Evolutionary conservation across 1,284 basidiomycete genomes (phyloP).

Genomic region (Moesziomyces globuligerus): DNA sequence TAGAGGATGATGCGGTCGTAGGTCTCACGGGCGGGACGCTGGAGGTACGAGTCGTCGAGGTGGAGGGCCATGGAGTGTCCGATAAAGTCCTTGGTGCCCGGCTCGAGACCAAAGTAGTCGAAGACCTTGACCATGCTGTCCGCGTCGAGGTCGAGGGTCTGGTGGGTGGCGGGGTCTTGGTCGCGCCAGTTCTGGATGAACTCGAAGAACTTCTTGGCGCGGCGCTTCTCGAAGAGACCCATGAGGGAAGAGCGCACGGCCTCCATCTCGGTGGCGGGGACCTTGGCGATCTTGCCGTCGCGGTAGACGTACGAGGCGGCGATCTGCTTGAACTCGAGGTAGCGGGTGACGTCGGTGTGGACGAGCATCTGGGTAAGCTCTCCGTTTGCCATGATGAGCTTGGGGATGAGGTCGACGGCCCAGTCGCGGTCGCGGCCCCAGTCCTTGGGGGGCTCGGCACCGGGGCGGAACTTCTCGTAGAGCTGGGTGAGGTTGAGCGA

Average conservation of each 20-base stretch:
- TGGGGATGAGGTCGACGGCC: conserved; percentile 66
- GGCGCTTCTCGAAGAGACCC: conserved; percentile 97
- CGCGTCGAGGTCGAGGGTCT: conserved; percentile 71
- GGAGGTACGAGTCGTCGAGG: conserved; percentile 95
- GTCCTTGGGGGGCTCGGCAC: conserved; percentile 71
- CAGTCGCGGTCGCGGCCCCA: conserved; percentile 66
- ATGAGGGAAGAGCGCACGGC: conserved; percentile 93
- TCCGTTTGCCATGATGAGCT: conserved; percentile 90
- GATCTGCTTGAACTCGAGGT: conserved; percentile 99
- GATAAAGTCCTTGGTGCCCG: conserved; percentile 98
- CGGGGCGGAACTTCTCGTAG: conserved; percentile 89
- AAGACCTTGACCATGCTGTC: conserved; percentile 73
- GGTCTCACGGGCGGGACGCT: conserved; percentile 85
- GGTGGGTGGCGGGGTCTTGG: conserved; percentile 91
- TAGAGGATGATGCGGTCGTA: conserved; percentile 97
- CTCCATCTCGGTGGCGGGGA: conserved; percentile 97
- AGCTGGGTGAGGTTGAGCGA: conserved; percentile 97
- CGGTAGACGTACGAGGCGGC: conserved; percentile 97
- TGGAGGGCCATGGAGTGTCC: conserved; percentile 99
- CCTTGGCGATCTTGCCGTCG: conserved; percentile 96
- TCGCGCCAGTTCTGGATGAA: conserved; percentile 96
- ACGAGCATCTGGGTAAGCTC: conserved; percentile 98
- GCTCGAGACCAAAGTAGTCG: conserved; percentile 94
- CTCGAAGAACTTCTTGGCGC: conserved; percentile 98
- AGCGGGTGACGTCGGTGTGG: conserved; percentile 97